phyloP scores from a whole-genome alignment of 2,329 filamentous ascomycete species.

The Macrophomina pseudophaseolina region DNA sequence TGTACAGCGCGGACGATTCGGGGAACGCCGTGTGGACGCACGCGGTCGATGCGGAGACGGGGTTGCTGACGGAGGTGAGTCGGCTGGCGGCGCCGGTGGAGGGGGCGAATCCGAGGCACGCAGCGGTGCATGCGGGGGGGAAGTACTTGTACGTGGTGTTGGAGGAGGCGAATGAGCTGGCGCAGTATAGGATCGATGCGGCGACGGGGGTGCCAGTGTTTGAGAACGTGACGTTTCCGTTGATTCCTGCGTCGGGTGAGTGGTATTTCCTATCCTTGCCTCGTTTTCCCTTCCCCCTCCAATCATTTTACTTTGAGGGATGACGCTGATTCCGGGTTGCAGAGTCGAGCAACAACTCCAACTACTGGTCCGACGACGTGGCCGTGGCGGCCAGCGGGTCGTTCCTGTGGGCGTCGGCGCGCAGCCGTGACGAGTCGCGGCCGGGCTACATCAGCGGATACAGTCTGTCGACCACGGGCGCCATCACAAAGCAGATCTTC shows the following conservation, averaged over 20 bases:
- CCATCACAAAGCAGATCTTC: constrained; percentile 39
- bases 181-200: constrained; percentile 33
- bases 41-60: constrained; percentile 32
- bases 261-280: not conserved
- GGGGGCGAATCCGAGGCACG: constrained; percentile 35
- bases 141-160: constrained; percentile 38
- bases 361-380: constrained; percentile 36
- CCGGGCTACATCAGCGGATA: constrained; percentile 45
- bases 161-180: constrained; percentile 35
- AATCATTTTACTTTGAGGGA: no score
- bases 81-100: constrained; percentile 30
- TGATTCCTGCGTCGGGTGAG: constrained; percentile 30
- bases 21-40: constrained; percentile 41
- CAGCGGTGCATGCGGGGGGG: constrained; percentile 37
- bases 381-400: constrained; percentile 29
- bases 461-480: constrained; percentile 35
- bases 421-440: constrained; percentile 30
- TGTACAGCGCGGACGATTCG: constrained; percentile 41
- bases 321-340: not conserved
- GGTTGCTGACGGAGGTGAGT: constrained; percentile 31
- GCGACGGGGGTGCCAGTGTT: constrained; percentile 21
- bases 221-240: constrained; percentile 29
- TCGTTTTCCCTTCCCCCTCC: not conserved
- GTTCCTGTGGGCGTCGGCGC: constrained; percentile 34
- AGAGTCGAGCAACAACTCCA: constrained; percentile 30